Evolutionary conservation across 106 monocot species (phyloP), one percentile per base, ranked within the genome.

Genomic region (Allium sativum): DNA sequence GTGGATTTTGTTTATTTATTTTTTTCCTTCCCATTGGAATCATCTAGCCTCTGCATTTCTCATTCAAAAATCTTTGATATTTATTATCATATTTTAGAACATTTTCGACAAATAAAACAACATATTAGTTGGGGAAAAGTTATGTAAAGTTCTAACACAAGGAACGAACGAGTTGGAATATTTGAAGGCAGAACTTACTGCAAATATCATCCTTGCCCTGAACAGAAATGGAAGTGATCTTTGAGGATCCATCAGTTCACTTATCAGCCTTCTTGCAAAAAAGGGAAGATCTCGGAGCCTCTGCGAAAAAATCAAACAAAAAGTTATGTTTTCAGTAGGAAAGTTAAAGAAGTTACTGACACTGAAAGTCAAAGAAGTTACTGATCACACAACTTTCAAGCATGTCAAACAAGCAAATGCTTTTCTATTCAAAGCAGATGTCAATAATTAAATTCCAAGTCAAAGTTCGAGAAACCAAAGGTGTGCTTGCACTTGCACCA

Each of bases 161-260:
- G 18, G 18, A 16, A 9, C 7, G 19, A 55, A 17, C 2, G 18
- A 55, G 9, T 3, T 17, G 2, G 19, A 55, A 19, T 15, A 55
- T 17, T 9, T 9, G 6, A 13, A 9, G 55, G 3, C 15, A 21
- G 15, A 40, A 71, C 89, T 81, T 90, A 90, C 95, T 21, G 84
- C 79, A 61, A 91, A 66, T 54, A 82, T 68, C 79, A 84, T 80
- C 12, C 90, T 70, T 9, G 77, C 84, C 67, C 78, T 81, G 56
- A 98, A 78, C 55, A 98, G 73, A 45, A 91, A 57, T n/a, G 96
- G 96, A 68, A 98, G 87, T n/a, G 84, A 84, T 69, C 91, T 82
- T 21, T 80, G 90, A 48, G 96, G 96, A 79, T 98, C 84, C 87
- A 87, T 67, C 42, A 98, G 53, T 73, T 98, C 96, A 61, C 84